These are phyloP conservation scores for Vitis hybrid DNA, from an alignment of 177 flowering plant species.

Conservation along the genomic window DNA sequence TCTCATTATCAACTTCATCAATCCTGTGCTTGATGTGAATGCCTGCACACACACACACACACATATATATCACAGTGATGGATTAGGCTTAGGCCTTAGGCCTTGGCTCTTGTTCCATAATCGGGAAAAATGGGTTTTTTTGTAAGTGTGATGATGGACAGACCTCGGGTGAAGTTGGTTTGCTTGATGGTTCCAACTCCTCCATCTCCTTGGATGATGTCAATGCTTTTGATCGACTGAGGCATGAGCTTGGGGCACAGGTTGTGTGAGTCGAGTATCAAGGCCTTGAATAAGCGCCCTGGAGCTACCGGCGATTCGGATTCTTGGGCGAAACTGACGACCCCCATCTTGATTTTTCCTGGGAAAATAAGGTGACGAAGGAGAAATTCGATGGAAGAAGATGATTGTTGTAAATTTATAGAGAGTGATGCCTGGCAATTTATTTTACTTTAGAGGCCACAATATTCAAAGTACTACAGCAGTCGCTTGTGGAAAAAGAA, in stretches of 20 bases:
- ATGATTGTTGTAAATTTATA: too few species aligned
- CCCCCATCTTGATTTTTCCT: slow-evolving; percentile 13
- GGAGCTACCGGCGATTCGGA: slow-evolving; percentile 11
- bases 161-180: slow-evolving; percentile 17
- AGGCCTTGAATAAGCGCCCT: slow-evolving; percentile 9
- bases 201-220: slow-evolving; percentile 21
- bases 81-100: too few species aligned
- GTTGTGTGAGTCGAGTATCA: slow-evolving; percentile 18
- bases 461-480: too few species aligned
- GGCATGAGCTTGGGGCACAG: slow-evolving; percentile 21
- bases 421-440: too few species aligned
- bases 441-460: too few species aligned
- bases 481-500: too few species aligned
- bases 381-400: too few species aligned
- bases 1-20: slow-evolving; percentile 2
- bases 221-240: slow-evolving; percentile 11
- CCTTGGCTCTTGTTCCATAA: neutral
- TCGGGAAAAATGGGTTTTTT: neutral
- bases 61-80: neutral
- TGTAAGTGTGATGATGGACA: neutral
- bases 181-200: slow-evolving; percentile 23
- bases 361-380: neutral
- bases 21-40: neutral
- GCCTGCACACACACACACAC: neutral
- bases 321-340: slow-evolving; percentile 6